Base-by-base conservation (phyloP, 1,139 yeast species). In the Yamadazyma conglobata region DNA sequence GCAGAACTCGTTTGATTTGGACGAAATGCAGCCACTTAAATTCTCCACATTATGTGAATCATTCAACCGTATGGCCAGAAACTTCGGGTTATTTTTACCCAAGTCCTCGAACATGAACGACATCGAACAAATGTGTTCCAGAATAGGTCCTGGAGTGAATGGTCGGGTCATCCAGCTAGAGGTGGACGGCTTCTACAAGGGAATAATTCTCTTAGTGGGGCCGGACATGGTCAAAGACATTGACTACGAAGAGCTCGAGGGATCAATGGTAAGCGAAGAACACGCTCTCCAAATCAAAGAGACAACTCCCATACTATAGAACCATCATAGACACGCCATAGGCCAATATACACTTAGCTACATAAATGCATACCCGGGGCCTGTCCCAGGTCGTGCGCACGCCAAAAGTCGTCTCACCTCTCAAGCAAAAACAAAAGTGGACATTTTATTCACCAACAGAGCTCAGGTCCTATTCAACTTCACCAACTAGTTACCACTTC, bases 21-120 rank as follows among this genome's bases (percentile, higher is more conserved):
- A 42, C 31, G 15, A 43, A 27, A 53, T 64, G 70, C 49, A 59
- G 32, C 89, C 93, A 2, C 59, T 77, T 31, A 56, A 64, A 1
- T 45, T 82, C 3, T 59, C 64, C n/a, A 52, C 55, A 15, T 50
- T 81, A 14, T 52, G 80, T 24, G 31, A 34, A 8, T 67, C 68
- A 11, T 54, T 79, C 37, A 48, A 59, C 14, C 51, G 53, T 22
- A 57, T 78, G 12, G 51, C 80, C 0, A 46, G 56, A 1, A 77
- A 81, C 41, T 68, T 85, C 19, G 82, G 79, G 6, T 54, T 87
- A 9, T 87, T 83, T 49, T 64, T 88, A n/a, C 96, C 96, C 1
- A 66, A 81, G 38, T 83, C 79, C 43, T 73, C 81, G 27, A 65
- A 79, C 43, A 48, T 82, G 14, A 61, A 63, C 12, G 93, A 86